Conservation (phyloP, 176 grass and related monocot species). For the Sorghum bicolor region DNA sequence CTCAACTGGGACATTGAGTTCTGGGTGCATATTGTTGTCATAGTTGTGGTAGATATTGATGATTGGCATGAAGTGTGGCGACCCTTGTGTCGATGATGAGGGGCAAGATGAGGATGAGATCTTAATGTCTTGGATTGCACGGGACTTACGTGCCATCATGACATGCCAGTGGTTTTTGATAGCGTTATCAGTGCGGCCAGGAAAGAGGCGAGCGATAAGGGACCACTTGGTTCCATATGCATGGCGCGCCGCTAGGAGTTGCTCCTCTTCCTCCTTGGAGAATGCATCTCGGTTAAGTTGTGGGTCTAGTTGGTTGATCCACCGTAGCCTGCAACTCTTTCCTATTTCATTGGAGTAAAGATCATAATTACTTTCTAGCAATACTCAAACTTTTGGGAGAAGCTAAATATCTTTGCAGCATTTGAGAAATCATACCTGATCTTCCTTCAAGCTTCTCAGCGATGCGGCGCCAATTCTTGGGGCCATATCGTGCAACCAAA, state of each 20-base stretch:
- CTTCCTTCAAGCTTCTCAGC: background rate
- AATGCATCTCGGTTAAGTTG: constrained; percentile 10
- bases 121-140: background rate
- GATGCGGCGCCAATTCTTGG: background rate
- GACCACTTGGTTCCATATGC: constrained; percentile 84
- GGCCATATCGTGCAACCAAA: background rate
- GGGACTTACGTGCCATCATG: background rate
- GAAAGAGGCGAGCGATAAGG: constrained; percentile 65
- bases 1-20: background rate
- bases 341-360: constrained; percentile 14
- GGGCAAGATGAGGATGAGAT: background rate
- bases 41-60: background rate
- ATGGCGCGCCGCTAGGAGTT: constrained; percentile 45
- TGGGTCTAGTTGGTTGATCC: constrained; percentile 51
- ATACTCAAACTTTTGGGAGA: background rate
- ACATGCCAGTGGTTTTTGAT: constrained; percentile 92
- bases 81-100: background rate
- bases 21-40: background rate
- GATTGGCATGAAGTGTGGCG: background rate
- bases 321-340: constrained; percentile 74
- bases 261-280: constrained; percentile 63
- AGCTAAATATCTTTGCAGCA: background rate
- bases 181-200: constrained; percentile 72
- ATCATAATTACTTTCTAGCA: background rate
- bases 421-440: background rate